These are phyloP conservation scores for Yamadazyma takamatsuzukensis DNA, from an alignment of 805 yeast genomes.

Conservation along the genomic window DNA sequence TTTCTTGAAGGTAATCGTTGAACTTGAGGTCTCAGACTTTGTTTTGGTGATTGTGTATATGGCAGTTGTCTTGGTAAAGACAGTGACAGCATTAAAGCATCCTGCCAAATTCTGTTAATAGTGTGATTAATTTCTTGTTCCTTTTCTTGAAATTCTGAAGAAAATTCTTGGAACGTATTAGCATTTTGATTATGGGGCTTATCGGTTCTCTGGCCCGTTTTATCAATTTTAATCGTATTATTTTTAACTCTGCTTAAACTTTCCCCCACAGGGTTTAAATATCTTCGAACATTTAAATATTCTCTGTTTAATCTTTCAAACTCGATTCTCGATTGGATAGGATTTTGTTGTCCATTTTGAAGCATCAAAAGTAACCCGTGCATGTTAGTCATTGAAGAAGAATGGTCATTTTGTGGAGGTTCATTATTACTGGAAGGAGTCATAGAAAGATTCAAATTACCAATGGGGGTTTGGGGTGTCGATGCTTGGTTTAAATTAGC, in stretches of 20 bases:
- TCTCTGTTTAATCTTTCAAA: slow-evolving; percentile 76
- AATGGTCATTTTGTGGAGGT: slow-evolving; percentile 4
- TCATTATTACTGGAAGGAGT: slow-evolving; percentile 8
- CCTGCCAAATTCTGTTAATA: slow-evolving; percentile 38
- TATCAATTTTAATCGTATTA: slow-evolving; percentile 22
- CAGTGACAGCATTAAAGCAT: slow-evolving; percentile 26
- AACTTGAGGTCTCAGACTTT: slow-evolving; percentile 16
- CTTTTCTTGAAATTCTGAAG: slow-evolving; percentile 27
- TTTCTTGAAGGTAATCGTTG: slow-evolving; percentile 19
- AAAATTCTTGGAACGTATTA: slow-evolving; percentile 32
- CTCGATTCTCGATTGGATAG: slow-evolving; percentile 66
- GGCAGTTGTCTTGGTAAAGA: slow-evolving; percentile 10
- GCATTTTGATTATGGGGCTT: slow-evolving; percentile 14
- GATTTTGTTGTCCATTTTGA: slow-evolving; percentile 36
- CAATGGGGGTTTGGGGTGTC: slow-evolving; percentile 13
- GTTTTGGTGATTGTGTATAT: slow-evolving; percentile 7
- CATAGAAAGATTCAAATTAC: not conserved
- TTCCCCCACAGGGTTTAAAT: slow-evolving; percentile 65
- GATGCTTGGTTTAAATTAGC: slow-evolving; percentile 11
- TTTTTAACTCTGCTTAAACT: slow-evolving; percentile 48
- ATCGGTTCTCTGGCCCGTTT: slow-evolving; percentile 12
- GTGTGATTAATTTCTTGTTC: slow-evolving; percentile 23
- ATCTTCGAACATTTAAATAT: slow-evolving; percentile 63
- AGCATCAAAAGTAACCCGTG: slow-evolving; percentile 26
- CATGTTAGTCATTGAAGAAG: slow-evolving; percentile 15